Conservation (phyloP, 139 green algal species). For the Desmodesmus armatus region DNA sequence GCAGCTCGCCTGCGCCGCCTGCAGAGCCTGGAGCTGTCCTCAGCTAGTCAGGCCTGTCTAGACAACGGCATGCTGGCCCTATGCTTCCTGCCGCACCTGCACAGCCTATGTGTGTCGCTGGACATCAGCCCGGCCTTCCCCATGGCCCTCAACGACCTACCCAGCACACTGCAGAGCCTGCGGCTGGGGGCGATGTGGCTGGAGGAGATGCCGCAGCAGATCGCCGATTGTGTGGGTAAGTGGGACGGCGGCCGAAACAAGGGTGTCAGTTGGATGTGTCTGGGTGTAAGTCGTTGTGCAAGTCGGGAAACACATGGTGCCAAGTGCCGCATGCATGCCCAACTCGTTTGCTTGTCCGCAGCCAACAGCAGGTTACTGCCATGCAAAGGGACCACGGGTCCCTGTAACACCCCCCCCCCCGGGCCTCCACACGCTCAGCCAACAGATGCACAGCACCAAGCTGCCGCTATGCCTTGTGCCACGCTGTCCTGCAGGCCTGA, state of each 20-base stretch:
- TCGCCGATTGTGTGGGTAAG: constrained; percentile 20
- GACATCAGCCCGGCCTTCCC: constrained; percentile 39
- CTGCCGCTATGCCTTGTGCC: too few species aligned
- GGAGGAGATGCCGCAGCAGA: constrained; percentile 4
- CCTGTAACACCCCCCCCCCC: too few species aligned
- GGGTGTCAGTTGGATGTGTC: not conserved
- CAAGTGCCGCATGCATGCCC: too few species aligned
- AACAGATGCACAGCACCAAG: too few species aligned
- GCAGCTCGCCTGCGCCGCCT: constrained; percentile 15
- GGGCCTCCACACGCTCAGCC: too few species aligned
- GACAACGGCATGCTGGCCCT: constrained; percentile 34
- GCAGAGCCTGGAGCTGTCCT: constrained; percentile 10
- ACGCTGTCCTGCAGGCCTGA: constrained; percentile 24
- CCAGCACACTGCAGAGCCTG: constrained; percentile 24
- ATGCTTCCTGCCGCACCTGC: constrained; percentile 19
- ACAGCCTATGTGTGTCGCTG: constrained; percentile 4
- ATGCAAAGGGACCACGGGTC: too few species aligned
- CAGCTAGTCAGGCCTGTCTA: not conserved
- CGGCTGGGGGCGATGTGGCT: constrained; percentile 44
- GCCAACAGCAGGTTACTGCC: too few species aligned
- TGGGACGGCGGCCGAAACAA: not conserved
- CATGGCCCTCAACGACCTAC: constrained; percentile 16
- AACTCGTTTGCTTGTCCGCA: too few species aligned
- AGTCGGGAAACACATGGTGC: not conserved
- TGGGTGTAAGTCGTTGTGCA: not conserved